Evolutionary conservation across 2,329 filamentous ascomycete species (phyloP).

Genomic region (Zymoseptoria tritici): DNA sequence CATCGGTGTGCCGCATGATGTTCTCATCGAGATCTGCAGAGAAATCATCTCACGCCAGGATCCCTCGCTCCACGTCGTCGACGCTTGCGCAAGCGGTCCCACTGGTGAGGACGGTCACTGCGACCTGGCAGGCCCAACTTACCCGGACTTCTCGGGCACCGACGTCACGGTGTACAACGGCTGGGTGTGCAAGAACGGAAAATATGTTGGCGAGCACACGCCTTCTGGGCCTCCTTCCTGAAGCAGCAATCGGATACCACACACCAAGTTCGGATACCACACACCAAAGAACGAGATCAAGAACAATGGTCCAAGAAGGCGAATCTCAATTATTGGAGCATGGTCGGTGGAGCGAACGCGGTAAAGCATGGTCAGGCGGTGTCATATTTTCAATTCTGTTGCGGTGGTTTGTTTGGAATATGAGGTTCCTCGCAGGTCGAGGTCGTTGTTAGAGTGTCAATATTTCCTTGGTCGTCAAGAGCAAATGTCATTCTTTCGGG

Average conservation of each 20-base stretch:
- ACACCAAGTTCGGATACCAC: too few species aligned
- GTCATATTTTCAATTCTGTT: not conserved
- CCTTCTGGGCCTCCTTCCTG: not conserved
- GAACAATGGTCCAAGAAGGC: not conserved
- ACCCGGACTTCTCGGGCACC: not conserved
- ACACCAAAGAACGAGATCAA: too few species aligned
- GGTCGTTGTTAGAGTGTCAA: not conserved
- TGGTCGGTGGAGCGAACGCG: not conserved
- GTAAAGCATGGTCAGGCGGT: not conserved
- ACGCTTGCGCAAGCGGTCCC: not conserved
- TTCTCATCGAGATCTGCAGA: too few species aligned
- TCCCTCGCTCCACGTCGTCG: not conserved
- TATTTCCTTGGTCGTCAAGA: not conserved
- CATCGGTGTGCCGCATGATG: too few species aligned
- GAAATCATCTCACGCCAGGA: not conserved
- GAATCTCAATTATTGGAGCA: not conserved
- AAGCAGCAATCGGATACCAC: not conserved
- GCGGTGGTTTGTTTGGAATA: not conserved
- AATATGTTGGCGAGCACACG: not conserved
- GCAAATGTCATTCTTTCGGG: not conserved
- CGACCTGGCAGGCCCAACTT: not conserved
- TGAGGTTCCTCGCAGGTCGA: not conserved
- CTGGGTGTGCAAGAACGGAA: not conserved
- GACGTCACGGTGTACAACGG: not conserved
- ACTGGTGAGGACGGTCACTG: not conserved